Base-by-base conservation (phyloP, 1,284 basidiomycete genomes). In the Fomitopsis betulina region DNA sequence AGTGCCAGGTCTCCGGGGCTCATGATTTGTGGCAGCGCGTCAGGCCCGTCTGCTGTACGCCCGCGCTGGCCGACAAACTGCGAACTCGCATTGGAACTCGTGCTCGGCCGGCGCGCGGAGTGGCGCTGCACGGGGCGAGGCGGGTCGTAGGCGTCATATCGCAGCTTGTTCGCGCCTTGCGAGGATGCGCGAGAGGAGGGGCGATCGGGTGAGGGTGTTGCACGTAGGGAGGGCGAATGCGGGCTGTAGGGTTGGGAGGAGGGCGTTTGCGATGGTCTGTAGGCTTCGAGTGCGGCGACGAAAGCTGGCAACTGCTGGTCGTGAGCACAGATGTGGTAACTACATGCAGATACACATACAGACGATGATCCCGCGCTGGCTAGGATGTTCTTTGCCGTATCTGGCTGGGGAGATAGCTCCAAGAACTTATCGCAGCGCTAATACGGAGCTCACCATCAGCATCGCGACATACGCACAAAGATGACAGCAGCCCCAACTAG, bases 351-450 rank as follows among this genome's bases (percentile, higher is more conserved):
- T 8, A 25, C 2, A 69, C 80, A 62, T 65, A 86, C 86, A 43
- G 85, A 79, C 54, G 80, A 74, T 5, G 84, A 82, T 37, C 69
- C 66, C 32, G 81, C 76, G 21, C 68, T 72, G 8, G 73, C 70
- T 30, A 86, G 65, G 47, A 87, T 76, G 6, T 75, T 70, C 25
- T 68, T 61, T 21, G 89, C 74, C 5, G 72, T 62, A 25, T 72
- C 68, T 59, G 75, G 77, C 53, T 83, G 72, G n/a, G 68, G 65
- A 5, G 74, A 75, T 33, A 86, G 70, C 15, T 70, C 74, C 37
- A 81, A 63, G 67, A 91, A 89, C 67, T 89, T 84, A 37, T 81
- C 76, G 64, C 86, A 89, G 54, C 89, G 81, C 88, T 91, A 62
- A 27, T n/a, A n/a, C 57, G 13, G 35, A 55, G 52, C 32, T 37